phyloP scores from a whole-genome alignment of 1,284 basidiomycete genomes.

The Phlebopus sp. region DNA sequence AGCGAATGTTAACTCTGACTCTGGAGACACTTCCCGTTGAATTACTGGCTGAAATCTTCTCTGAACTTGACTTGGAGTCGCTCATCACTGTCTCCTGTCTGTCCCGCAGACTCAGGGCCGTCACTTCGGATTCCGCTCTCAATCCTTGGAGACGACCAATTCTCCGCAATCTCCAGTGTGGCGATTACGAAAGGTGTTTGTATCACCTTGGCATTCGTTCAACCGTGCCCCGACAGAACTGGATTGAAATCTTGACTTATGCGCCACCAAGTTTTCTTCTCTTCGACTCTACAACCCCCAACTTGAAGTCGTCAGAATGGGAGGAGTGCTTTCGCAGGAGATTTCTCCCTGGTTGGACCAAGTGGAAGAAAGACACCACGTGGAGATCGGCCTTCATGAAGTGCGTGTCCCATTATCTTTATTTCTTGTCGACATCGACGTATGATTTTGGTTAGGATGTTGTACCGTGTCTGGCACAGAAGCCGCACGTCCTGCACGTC shows the following conservation, averaged over 20 bases:
- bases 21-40: conserved; percentile 66
- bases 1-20: conserved; percentile 30
- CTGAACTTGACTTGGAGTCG: conserved; percentile 60
- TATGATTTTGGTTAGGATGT: conserved; percentile 38
- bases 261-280: conserved; percentile 60
- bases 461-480: conserved; percentile 66
- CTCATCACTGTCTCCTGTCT: conserved; percentile 57
- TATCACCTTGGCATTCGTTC: conserved; percentile 56
- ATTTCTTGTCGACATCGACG: not conserved
- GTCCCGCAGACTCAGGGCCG: conserved; percentile 51
- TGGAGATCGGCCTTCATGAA: conserved; percentile 65
- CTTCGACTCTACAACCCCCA: conserved; percentile 64
- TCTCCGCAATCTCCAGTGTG: conserved; percentile 47
- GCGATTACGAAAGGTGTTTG: conserved; percentile 48
- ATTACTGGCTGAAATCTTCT: conserved; percentile 67
- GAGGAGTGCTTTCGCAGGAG: conserved; percentile 65
- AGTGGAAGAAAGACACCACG: conserved; percentile 58
- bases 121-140: conserved; percentile 58
- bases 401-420: conserved; percentile 34
- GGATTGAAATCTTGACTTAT: conserved; percentile 65
- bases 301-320: conserved; percentile 62
- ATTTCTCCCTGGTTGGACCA: conserved; percentile 69
- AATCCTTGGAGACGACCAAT: conserved; percentile 76
- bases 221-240: conserved; percentile 68
- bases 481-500: conserved; percentile 63